Percentiles rank a stretch among this genome's conserved stretches.
These are phyloP conservation scores for Alternaria triticina DNA, from an alignment of 2,329 filamentous ascomycete species.

Conservation along the genomic window DNA sequence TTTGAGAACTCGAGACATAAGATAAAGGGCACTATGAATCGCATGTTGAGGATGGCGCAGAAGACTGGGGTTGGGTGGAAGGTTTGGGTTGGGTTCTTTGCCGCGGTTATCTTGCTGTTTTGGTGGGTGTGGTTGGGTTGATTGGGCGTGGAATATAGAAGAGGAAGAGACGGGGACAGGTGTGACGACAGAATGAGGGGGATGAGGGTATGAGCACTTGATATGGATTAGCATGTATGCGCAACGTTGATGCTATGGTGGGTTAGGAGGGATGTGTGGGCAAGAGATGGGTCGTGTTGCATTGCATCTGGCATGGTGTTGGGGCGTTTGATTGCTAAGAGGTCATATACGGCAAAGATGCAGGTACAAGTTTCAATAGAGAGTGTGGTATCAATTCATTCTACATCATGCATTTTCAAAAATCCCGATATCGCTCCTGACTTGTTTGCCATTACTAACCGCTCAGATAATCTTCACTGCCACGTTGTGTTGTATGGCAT, in stretches of 20 bases:
- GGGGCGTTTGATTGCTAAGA: neutral
- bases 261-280: neutral
- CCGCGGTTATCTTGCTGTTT: slow-evolving; percentile 81
- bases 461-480: neutral
- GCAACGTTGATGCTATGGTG: neutral
- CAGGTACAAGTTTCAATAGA: too few relatives aligned
- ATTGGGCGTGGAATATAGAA: neutral
- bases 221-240: too few relatives aligned
- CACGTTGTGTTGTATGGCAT: neutral
- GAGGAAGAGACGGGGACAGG: neutral
- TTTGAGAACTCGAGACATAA: slow-evolving; percentile 86
- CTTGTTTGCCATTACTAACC: too few relatives aligned
- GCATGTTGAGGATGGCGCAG: slow-evolving; percentile 96
- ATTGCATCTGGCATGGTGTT: slow-evolving; percentile 7
- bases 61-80: slow-evolving; percentile 94
- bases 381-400: too few relatives aligned
- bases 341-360: neutral
- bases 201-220: too few relatives aligned
- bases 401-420: neutral
- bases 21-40: slow-evolving; percentile 90
- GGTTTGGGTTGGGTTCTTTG: slow-evolving; percentile 90
- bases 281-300: neutral
- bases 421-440: too few relatives aligned
- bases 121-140: slow-evolving; percentile 81
- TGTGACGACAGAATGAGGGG: too few relatives aligned